Conservation (phyloP, 2,329 filamentous ascomycete genomes). For the Massarina eburnea region DNA sequence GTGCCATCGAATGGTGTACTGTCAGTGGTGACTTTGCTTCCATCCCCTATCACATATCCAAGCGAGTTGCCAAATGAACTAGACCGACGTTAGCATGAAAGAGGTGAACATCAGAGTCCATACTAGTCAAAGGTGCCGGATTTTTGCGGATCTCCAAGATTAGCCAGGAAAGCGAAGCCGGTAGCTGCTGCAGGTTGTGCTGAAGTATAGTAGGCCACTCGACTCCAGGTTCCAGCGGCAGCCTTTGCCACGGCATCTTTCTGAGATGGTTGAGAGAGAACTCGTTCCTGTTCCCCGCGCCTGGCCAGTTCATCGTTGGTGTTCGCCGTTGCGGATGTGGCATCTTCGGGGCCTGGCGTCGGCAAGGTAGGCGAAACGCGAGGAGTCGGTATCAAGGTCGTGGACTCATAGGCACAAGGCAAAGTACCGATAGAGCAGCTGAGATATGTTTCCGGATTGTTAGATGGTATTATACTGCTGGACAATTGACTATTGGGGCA, state of each 20-base stretch:
- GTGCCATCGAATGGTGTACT: constrained; percentile 54
- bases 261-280: not conserved
- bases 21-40: constrained; percentile 48
- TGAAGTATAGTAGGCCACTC: constrained; percentile 54
- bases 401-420: constrained; percentile 10
- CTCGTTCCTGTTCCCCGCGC: not conserved
- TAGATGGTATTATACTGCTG: not conserved
- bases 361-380: not conserved
- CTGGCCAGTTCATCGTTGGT: not conserved
- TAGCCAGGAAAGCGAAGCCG: constrained; percentile 61
- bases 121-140: constrained; percentile 59
- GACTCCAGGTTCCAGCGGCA: constrained; percentile 41
- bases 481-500: constrained; percentile 4
- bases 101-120: not conserved
- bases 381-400: not conserved
- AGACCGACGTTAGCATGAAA: constrained; percentile 7
- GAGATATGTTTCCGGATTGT: constrained; percentile 2
- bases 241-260: constrained; percentile 6
- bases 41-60: constrained; percentile 55
- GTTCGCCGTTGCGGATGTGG: not conserved
- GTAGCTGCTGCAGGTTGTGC: constrained; percentile 44
- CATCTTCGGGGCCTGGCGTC: not conserved
- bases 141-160: constrained; percentile 55
- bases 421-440: constrained; percentile 9
- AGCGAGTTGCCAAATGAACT: constrained; percentile 60